Evolutionary conservation across 768 basidiomycete genomes (phyloP).

Genomic region (Phlebiopsis flavidoalba): DNA sequence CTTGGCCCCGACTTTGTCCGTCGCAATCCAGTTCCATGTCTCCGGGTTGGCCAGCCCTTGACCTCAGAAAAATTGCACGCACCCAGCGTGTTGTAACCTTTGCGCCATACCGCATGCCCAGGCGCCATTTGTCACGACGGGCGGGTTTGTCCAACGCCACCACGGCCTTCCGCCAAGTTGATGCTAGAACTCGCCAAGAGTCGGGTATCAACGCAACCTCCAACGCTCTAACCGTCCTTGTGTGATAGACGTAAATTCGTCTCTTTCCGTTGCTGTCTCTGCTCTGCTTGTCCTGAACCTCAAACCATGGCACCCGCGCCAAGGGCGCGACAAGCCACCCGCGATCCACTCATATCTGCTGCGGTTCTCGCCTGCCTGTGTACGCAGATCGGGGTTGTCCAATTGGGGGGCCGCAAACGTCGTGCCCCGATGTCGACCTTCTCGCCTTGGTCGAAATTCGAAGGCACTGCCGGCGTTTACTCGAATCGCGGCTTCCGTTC

Average conservation of each 20-base stretch:
- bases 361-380: neutral
- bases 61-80: neutral
- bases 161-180: neutral
- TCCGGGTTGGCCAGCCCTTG: neutral
- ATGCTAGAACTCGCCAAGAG: conserved; percentile 8
- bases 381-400: neutral
- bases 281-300: neutral
- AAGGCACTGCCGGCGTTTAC: neutral
- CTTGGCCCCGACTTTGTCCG: neutral
- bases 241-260: neutral
- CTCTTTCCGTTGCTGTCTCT: neutral
- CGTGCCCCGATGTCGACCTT: neutral
- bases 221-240: neutral
- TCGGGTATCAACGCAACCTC: neutral
- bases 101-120: neutral
- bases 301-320: neutral
- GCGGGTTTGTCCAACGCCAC: neutral
- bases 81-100: neutral
- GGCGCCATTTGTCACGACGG: neutral
- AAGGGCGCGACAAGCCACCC: neutral
- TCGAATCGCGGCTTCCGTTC: neutral
- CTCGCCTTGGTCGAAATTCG: neutral
- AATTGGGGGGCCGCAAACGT: neutral
- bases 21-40: neutral
- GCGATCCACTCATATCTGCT: neutral